A percentile compares a stretch with the other conserved stretches of the same genome.
phyloP scores from a whole-genome alignment of 164 flowering plant species.

The Kingdonia uniflora region DNA sequence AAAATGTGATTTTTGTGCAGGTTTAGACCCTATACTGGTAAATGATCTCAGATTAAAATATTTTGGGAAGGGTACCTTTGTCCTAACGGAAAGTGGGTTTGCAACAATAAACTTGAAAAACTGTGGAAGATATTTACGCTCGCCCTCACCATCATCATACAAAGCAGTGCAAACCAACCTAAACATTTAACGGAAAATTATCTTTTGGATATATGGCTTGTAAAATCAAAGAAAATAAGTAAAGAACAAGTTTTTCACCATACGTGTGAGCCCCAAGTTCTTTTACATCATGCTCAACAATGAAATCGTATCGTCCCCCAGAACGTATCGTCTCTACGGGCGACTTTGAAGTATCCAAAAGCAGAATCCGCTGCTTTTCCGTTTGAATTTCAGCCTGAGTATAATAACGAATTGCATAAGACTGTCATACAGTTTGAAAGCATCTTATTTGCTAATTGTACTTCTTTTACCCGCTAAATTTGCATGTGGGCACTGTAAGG shows the following conservation, averaged over 20 bases:
- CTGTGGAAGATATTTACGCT: constrained; percentile 94
- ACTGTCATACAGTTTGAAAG: too few relatives aligned
- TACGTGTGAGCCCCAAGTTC: constrained; percentile 98
- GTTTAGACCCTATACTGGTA: too few relatives aligned
- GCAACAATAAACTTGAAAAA: constrained; percentile 93
- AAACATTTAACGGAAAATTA: constrained; percentile 10
- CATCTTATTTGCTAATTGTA: too few relatives aligned
- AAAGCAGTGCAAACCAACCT: constrained; percentile 91
- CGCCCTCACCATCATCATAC: constrained; percentile 84
- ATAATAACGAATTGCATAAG: constrained; percentile 3
- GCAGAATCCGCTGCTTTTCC: constrained; percentile 78
- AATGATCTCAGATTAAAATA: neutral
- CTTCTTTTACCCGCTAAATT: too few relatives aligned
- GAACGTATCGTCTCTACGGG: constrained; percentile 91
- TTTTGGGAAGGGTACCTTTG: constrained; percentile 54
- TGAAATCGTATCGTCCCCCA: constrained; percentile 96
- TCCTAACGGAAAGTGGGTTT: constrained; percentile 94
- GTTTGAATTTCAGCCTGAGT: constrained; percentile 95
- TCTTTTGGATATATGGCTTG: neutral
- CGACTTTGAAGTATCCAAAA: constrained; percentile 82
- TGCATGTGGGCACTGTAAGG: too few relatives aligned
- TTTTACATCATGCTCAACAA: constrained; percentile 97
- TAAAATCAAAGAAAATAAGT: neutral
- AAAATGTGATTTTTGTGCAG: too few relatives aligned
- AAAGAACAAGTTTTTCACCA: constrained; percentile 6